A percentile compares a stretch with the other conserved stretches of the same genome.
phyloP scores from a whole-genome alignment of 2,329 filamentous ascomycete genomes.

The Colletotrichum horii region DNA sequence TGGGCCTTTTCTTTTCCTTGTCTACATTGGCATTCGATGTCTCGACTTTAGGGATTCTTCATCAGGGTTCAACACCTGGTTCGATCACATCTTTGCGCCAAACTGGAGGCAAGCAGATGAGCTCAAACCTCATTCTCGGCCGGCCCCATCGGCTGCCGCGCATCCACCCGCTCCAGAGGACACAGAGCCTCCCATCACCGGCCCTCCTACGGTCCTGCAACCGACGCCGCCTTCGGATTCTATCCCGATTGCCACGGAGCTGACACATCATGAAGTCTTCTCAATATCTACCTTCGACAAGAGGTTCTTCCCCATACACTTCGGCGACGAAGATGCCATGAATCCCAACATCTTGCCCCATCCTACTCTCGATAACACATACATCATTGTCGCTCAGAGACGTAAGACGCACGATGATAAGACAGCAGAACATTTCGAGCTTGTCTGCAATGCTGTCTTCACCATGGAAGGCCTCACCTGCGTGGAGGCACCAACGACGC shows the following conservation, averaged over 20 bases:
- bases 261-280: conserved; percentile 43
- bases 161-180: conserved; percentile 34
- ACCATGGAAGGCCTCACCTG: conserved; percentile 46
- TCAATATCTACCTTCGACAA: conserved; percentile 50
- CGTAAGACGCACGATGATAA: conserved; percentile 30
- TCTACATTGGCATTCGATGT: conserved; percentile 28
- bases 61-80: neutral
- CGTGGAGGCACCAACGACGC: conserved; percentile 38
- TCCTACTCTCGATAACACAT: conserved; percentile 49
- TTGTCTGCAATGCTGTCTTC: conserved; percentile 57
- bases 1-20: conserved; percentile 32
- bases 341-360: conserved; percentile 66
- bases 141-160: conserved; percentile 38
- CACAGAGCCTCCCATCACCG: conserved; percentile 28
- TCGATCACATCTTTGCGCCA: conserved; percentile 6
- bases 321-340: conserved; percentile 44
- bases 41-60: neutral
- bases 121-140: conserved; percentile 15
- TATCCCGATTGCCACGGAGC: neutral
- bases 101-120: conserved; percentile 15
- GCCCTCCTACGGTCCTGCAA: neutral
- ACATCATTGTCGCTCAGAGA: conserved; percentile 57
- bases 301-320: conserved; percentile 55
- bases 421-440: conserved; percentile 43
- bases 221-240: neutral